These are phyloP conservation scores for Yarrowia hollandica DNA, from an alignment of 805 yeast genomes.

Conservation along the genomic window DNA sequence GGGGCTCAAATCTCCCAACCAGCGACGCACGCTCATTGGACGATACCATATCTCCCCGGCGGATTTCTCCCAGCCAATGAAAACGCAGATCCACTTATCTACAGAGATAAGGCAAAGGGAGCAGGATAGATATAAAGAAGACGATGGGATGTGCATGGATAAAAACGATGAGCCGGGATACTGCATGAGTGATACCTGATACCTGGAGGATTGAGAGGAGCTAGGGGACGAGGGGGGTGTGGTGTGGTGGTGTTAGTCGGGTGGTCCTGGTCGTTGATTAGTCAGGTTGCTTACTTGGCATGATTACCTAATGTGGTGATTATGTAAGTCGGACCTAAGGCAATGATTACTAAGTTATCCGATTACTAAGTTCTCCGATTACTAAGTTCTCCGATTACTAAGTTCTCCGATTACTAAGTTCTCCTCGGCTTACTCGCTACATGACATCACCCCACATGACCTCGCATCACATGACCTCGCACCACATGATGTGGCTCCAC, in stretches of 20 bases:
- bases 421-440: too few species aligned
- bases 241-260: not conserved
- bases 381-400: not conserved
- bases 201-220: not conserved
- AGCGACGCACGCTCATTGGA: not conserved
- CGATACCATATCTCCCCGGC: conserved; percentile 5
- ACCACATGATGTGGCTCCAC: not conserved
- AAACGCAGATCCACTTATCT: conserved; percentile 4
- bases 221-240: not conserved
- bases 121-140: conserved; percentile 26
- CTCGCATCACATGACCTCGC: not conserved
- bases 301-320: too few species aligned
- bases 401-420: not conserved
- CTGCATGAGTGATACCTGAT: not conserved
- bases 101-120: conserved; percentile 28
- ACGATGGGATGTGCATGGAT: conserved; percentile 15
- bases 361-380: too few species aligned
- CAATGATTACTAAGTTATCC: too few species aligned
- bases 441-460: not conserved
- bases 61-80: not conserved
- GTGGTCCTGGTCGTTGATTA: not conserved
- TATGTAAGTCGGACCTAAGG: too few species aligned
- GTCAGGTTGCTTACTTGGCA: too few species aligned
- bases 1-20: not conserved
- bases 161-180: not conserved